phyloP scores from a whole-genome alignment of 164 flowering plant genomes.

The Tinospora cordifolia region DNA sequence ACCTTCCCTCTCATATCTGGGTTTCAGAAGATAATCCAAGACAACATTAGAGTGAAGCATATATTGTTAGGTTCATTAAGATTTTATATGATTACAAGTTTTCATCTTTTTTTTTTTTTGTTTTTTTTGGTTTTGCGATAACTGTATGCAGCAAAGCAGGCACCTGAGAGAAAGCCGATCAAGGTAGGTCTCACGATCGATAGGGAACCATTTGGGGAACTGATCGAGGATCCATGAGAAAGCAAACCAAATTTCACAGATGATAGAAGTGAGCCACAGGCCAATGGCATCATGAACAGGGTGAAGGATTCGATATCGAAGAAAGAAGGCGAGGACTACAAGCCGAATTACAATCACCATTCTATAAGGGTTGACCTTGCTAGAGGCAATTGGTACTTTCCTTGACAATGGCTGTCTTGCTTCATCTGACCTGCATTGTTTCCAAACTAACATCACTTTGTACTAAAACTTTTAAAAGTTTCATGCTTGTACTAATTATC shows the following conservation, averaged over 20 bases:
- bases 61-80: not conserved
- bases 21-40: not conserved
- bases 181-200: conserved; percentile 91
- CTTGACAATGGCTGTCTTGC: conserved; percentile 92
- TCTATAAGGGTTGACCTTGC: conserved; percentile 88
- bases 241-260: conserved; percentile 97
- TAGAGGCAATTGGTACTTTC: conserved; percentile 87
- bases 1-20: conserved; percentile 89
- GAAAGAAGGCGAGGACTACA: conserved; percentile 62
- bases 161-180: conserved; percentile 96
- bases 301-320: conserved; percentile 70
- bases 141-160: not conserved
- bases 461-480: not conserved
- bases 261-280: conserved; percentile 83
- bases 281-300: conserved; percentile 92
- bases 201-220: conserved; percentile 97
- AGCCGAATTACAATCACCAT: conserved; percentile 83
- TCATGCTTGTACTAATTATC: not conserved
- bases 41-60: no score
- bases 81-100: not conserved
- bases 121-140: not conserved
- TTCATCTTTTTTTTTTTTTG: not conserved
- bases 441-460: not conserved
- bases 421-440: conserved; percentile 68
- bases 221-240: conserved; percentile 97